These are phyloP conservation scores for Exsudoporus floridanus DNA, from an alignment of 1,284 basidiomycete species.

Conservation along the genomic window DNA sequence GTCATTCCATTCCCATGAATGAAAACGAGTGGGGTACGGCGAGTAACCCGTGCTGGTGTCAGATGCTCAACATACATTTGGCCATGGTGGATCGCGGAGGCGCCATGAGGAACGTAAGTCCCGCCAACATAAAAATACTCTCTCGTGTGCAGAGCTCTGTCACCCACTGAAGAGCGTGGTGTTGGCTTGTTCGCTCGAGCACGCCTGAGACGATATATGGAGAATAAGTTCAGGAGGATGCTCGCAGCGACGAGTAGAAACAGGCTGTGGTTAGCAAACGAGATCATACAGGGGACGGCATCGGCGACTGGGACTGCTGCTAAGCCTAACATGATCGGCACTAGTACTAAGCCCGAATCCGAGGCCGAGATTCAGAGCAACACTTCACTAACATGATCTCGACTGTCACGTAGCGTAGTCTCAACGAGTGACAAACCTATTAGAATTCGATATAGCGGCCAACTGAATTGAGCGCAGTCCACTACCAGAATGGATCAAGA, in stretches of 20 bases:
- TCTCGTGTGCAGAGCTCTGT: conserved; percentile 39
- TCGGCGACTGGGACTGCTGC: background rate
- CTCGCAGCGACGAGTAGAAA: conserved; percentile 16
- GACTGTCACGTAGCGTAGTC: no score
- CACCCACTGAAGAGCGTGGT: background rate
- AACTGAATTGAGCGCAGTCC: background rate
- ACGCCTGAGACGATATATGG: conserved; percentile 13
- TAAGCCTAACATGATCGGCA: no score
- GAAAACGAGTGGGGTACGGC: conserved; percentile 42
- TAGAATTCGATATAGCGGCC: background rate
- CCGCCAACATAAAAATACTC: conserved; percentile 48
- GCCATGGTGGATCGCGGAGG: conserved; percentile 38
- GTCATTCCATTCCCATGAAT: conserved; percentile 52
- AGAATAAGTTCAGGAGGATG: conserved; percentile 20
- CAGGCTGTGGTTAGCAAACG: conserved; percentile 4
- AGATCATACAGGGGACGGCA: conserved; percentile 1
- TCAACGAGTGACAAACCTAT: background rate
- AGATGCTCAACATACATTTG: conserved; percentile 53
- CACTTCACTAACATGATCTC: background rate
- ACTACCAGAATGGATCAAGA: background rate
- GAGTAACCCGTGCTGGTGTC: conserved; percentile 39
- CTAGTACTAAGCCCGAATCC: background rate
- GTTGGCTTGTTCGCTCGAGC: conserved; percentile 2
- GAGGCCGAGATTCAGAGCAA: background rate
- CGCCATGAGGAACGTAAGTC: conserved; percentile 33